Evolutionary conservation across 257 asterid genomes (phyloP).

Genomic region (Euphrasia confusa): DNA sequence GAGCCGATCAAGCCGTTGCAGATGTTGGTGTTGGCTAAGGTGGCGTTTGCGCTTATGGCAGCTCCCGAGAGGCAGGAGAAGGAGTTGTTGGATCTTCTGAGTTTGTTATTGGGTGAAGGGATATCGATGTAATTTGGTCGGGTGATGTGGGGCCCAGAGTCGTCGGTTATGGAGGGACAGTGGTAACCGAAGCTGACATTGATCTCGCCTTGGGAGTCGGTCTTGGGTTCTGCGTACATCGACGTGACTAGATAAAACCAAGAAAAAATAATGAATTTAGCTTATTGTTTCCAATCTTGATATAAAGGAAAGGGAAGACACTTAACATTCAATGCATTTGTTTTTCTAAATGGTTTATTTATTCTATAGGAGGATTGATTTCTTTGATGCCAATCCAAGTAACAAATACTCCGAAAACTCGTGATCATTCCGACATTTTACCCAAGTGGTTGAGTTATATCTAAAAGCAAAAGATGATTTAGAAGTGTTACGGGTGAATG

Average conservation of each 20-base stretch:
- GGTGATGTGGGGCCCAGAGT: no score
- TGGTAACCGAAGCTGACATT: conserved; percentile 87
- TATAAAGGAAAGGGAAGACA: no score
- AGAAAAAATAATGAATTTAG: background rate
- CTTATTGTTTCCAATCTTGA: no score
- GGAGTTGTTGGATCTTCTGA: conserved; percentile 54
- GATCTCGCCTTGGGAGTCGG: conserved; percentile 49
- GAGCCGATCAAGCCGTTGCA: conserved; percentile 88
- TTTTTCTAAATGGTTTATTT: no score
- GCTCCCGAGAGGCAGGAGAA: conserved; percentile 95
- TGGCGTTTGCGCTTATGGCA: conserved; percentile 85
- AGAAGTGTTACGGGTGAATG: no score
- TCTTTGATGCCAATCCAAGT: no score
- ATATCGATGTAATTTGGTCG: conserved; percentile 37
- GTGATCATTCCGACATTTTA: no score
- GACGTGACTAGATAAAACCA: conserved; percentile 31
- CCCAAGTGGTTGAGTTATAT: no score
- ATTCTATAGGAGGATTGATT: no score
- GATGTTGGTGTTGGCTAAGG: conserved; percentile 87
- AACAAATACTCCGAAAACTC: no score
- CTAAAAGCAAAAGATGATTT: no score
- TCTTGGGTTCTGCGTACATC: conserved; percentile 21
- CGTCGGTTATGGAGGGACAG: conserved; percentile 24
- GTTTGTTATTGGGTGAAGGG: conserved; percentile 42
- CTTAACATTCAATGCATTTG: no score